Evolutionary conservation across 306 rosid genomes (phyloP), one percentile per base, ranked within the genome.

Genomic region (Vigna reflexopilosa): DNA sequence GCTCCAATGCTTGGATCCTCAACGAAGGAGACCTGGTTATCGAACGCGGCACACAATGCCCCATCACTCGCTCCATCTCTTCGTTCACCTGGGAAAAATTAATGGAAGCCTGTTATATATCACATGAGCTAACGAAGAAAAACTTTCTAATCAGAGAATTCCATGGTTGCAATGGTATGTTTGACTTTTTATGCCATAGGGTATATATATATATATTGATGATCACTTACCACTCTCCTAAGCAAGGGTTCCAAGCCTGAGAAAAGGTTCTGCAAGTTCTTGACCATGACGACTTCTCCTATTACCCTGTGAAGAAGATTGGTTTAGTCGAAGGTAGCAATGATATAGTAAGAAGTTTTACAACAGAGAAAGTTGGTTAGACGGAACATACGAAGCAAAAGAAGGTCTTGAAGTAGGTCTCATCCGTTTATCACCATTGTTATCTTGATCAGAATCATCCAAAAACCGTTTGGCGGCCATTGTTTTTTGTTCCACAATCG

Each of bases 231-330:
- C 85, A 95, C 98, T 88, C 76, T 86, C 76, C 99, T 85, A 7
- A 95, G 91, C 82, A 93, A 66, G 28, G 99, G 99, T 56, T 95
- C 99, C 85, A 95, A 74, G 74, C 87, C 83, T 7, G 93, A 84
- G 83, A 87, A 88, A 16, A 95, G 86, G 82, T 80, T 88, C 58
- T 87, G 90, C 71, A 92, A 22, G 78, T 94, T 91, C 62, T 93
- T 91, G 75, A 88, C 89, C 98, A 86, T 87, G 2, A 90, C 94
- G 1, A 86, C 96, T 81, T 95, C 98, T 77, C 92, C 96, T 10
- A 93, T 90, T 9, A 93, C 90, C 49, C 99, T 95, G 90, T 22
- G 20, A 44, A 10, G 6, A 61, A 28, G 54, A 45, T 24, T 11
- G 50, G 16, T 45, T 45, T 45, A 45, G 47, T 42, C 9, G 13